Conservation (phyloP, 805 yeast genomes). For the Yamadazyma nakazawae region DNA sequence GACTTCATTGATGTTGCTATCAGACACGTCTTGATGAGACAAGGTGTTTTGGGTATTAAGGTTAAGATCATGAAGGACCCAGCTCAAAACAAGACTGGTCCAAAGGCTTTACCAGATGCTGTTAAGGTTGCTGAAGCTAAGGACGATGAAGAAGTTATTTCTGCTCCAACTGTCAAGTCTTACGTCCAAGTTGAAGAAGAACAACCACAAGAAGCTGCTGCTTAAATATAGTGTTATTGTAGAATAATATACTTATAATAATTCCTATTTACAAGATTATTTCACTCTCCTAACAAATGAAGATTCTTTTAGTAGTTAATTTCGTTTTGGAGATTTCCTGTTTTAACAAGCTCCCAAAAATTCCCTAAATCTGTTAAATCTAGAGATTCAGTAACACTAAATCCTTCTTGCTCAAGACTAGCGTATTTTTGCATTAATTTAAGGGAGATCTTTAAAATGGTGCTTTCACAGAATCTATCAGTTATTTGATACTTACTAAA, state of each 20-base stretch:
- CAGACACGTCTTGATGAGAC: slow-evolving; percentile 99
- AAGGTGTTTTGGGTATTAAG: slow-evolving; percentile 99
- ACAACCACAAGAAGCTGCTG: slow-evolving; percentile 5
- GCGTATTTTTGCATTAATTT: slow-evolving; percentile 4
- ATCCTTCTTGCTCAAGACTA: slow-evolving; percentile 2
- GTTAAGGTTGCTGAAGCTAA: slow-evolving; percentile 91
- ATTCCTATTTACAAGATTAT: background rate
- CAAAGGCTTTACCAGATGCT: slow-evolving; percentile 92
- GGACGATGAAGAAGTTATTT: slow-evolving; percentile 76
- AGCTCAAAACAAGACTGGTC: slow-evolving; percentile 78
- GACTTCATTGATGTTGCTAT: slow-evolving; percentile 99
- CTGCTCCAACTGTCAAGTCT: slow-evolving; percentile 79
- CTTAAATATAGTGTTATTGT: slow-evolving; percentile 4
- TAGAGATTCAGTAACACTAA: background rate
- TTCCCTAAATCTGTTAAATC: slow-evolving; percentile 1
- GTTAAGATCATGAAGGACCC: slow-evolving; percentile 99
- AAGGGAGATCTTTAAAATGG: background rate
- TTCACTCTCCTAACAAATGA: background rate
- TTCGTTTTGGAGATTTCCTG: background rate
- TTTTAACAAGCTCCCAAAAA: background rate
- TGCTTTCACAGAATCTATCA: background rate
- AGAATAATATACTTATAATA: background rate
- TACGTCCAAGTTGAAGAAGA: slow-evolving; percentile 48
- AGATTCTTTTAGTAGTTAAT: background rate
- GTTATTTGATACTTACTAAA: background rate